A percentile compares a stretch with the other conserved stretches of the same genome.
Conservation (phyloP, 1,139 yeast genomes). For the Lodderomyces metapsilosis region DNA sequence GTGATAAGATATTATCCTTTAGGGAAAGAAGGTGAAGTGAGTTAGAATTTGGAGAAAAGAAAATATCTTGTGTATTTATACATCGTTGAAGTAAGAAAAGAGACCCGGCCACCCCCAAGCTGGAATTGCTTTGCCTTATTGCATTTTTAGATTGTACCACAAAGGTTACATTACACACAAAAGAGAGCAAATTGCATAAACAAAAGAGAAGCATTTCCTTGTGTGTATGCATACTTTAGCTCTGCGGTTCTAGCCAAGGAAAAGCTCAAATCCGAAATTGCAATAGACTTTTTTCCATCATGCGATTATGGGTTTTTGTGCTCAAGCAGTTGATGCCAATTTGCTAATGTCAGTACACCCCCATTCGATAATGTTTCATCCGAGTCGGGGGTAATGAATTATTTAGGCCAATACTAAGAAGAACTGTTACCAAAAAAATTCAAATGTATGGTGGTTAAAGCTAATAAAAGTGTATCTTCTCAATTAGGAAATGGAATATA, state of each 20-base stretch:
- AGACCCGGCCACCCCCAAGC: too few species aligned
- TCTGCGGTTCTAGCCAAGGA: conserved; percentile 1
- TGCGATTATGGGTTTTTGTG: too few species aligned
- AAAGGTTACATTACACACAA: too few species aligned
- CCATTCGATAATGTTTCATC: background rate
- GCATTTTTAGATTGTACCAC: background rate
- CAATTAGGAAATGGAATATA: conserved; percentile 2
- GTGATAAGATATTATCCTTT: conserved; percentile 3
- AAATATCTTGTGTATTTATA: background rate
- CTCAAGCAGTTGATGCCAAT: too few species aligned
- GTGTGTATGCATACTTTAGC: background rate
- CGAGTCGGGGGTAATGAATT: too few species aligned
- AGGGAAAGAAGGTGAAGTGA: background rate
- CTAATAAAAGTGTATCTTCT: too few species aligned
- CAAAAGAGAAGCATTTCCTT: conserved; percentile 1
- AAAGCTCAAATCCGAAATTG: background rate
- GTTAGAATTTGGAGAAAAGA: background rate
- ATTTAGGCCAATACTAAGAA: too few species aligned
- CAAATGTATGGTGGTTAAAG: background rate
- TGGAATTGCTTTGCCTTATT: too few species aligned
- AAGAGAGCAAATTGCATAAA: background rate
- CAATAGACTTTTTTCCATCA: background rate
- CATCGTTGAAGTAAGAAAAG: background rate
- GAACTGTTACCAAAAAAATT: too few species aligned
- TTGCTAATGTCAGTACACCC: too few species aligned